A percentile compares a stretch with the other conserved stretches of the same genome.
Evolutionary conservation across 1,284 basidiomycete genomes (phyloP).

Genomic region (Ganoderma sinense): DNA sequence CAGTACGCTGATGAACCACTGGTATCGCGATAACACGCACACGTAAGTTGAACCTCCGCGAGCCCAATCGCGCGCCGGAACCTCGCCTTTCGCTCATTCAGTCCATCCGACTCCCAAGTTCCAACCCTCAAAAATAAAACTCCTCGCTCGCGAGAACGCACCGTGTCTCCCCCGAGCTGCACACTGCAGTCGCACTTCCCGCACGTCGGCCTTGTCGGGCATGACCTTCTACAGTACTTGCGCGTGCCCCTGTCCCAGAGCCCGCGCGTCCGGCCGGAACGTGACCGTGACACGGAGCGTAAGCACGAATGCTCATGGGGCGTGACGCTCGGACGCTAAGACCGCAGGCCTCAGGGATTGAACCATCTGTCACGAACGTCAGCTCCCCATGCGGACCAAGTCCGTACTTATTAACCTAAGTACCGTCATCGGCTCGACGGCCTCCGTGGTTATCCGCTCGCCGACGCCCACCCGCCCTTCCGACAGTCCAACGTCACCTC

Average conservation of each 20-base stretch:
- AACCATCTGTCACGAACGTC: constrained; percentile 22
- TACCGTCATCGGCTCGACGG: background rate
- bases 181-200: background rate
- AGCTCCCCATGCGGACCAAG: constrained; percentile 3
- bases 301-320: constrained; percentile 13
- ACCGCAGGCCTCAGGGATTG: constrained; percentile 8
- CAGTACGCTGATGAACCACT: background rate
- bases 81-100: background rate
- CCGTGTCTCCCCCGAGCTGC: background rate
- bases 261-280: background rate
- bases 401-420: background rate
- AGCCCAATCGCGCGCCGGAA: background rate
- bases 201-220: background rate
- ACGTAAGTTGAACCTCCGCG: background rate
- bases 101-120: background rate
- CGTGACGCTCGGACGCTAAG: constrained; percentile 6
- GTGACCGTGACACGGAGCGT: constrained; percentile 19
- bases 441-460: background rate
- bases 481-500: background rate
- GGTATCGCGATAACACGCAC: background rate
- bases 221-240: background rate
- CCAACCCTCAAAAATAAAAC: background rate
- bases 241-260: too few relatives aligned
- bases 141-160: background rate
- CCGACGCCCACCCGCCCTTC: background rate